Percentiles rank a stretch among this genome's conserved stretches.
These are phyloP conservation scores for Camelina laxa DNA, from an alignment of 345 rosid species.

Conservation along the genomic window DNA sequence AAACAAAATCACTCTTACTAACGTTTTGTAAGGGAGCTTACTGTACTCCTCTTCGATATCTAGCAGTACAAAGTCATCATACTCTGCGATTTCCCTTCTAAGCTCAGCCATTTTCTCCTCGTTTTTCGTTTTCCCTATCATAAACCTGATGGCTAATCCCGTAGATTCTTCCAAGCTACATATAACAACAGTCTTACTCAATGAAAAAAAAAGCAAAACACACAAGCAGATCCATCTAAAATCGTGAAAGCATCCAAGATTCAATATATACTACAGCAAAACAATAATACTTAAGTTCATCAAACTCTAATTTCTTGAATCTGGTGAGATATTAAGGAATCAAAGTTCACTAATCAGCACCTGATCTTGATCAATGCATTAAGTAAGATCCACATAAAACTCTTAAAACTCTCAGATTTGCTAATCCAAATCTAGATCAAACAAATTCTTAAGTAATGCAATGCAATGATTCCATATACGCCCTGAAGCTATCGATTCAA, in stretches of 20 bases:
- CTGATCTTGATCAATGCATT: neutral
- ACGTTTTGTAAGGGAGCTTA: constrained; percentile 96
- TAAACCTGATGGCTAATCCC: constrained; percentile 74
- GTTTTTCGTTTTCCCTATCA: constrained; percentile 67
- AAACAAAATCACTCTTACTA: constrained; percentile 43
- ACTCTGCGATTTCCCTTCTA: constrained; percentile 65
- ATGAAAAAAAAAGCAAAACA: neutral
- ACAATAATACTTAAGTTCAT: neutral
- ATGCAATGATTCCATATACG: neutral
- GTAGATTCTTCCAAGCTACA: constrained; percentile 82
- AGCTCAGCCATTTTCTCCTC: constrained; percentile 61
- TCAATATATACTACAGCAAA: neutral
- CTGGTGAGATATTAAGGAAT: neutral
- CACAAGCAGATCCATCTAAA: constrained; percentile 9
- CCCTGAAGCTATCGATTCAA: constrained; percentile 13
- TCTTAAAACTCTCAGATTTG: neutral
- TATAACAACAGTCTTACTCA: neutral
- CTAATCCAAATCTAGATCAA: constrained; percentile 12
- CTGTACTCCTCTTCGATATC: constrained; percentile 94
- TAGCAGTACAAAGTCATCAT: constrained; percentile 74
- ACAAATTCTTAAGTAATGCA: neutral
- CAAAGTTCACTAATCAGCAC: neutral
- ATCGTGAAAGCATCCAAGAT: constrained; percentile 5
- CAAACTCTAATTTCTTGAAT: neutral
- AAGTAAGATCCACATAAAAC: neutral